Evolutionary conservation across 768 basidiomycete species (phyloP).

Genomic region (Podaxis pistillaris): DNA sequence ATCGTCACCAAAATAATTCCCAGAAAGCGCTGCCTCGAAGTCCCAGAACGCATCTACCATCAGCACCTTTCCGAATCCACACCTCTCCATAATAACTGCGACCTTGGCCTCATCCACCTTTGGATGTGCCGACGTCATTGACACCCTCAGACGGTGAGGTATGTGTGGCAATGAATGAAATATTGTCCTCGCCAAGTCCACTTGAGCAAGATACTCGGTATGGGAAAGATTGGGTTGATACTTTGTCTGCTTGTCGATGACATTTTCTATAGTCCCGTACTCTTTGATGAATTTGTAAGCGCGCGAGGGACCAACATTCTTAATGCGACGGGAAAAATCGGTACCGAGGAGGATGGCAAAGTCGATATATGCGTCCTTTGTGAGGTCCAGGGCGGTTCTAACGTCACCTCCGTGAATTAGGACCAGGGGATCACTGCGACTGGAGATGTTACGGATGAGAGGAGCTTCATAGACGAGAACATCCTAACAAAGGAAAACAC

Average conservation of each 20-base stretch:
- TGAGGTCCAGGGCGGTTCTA: conserved; percentile 55
- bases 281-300: conserved; percentile 75
- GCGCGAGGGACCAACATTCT: conserved; percentile 72
- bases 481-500: conserved; percentile 45
- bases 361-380: conserved; percentile 65
- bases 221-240: conserved; percentile 47
- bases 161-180: conserved; percentile 68
- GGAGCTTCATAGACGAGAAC: conserved; percentile 83
- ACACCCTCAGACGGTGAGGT: conserved; percentile 34
- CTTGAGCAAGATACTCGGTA: conserved; percentile 60
- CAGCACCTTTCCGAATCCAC: conserved; percentile 42
- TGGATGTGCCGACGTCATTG: conserved; percentile 28
- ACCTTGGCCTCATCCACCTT: conserved; percentile 43
- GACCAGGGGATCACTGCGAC: conserved; percentile 54
- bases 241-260: conserved; percentile 52
- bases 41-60: conserved; percentile 40
- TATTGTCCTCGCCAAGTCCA: conserved; percentile 58
- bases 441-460: conserved; percentile 75
- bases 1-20: conserved; percentile 68
- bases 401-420: conserved; percentile 64
- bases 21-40: conserved; percentile 44
- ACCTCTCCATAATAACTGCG: conserved; percentile 45
- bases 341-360: conserved; percentile 88
- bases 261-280: conserved; percentile 69
- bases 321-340: conserved; percentile 86